Conservation (phyloP, 208 protist genomes). For the Porcisia hertigi region DNA sequence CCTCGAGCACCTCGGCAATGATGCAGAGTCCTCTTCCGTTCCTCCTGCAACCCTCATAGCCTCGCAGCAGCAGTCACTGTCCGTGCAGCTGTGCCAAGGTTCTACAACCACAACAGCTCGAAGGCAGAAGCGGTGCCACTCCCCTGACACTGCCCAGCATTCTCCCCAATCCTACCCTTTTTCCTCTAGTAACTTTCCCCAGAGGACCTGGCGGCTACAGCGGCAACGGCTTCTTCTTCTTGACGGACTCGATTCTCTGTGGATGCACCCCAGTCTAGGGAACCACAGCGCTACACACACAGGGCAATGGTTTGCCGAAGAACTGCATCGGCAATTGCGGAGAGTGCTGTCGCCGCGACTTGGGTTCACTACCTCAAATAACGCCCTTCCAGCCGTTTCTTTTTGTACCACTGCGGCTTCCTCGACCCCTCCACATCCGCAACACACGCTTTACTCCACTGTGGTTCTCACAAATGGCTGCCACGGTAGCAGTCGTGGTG, state of each 20-base stretch:
- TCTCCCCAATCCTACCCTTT: neutral
- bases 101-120: neutral
- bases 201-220: slow-evolving; percentile 15
- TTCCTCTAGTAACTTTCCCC: neutral
- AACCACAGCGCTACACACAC: slow-evolving; percentile 33
- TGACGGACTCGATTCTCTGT: slow-evolving; percentile 25
- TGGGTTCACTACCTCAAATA: neutral
- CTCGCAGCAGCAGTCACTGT: neutral
- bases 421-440: neutral
- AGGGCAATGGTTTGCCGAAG: slow-evolving; percentile 34
- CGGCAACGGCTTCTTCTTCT: slow-evolving; percentile 23
- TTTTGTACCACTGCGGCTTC: neutral
- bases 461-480: slow-evolving; percentile 27
- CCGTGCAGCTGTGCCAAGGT: neutral
- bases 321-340: slow-evolving; percentile 45
- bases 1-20: slow-evolving; percentile 14
- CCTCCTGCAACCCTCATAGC: neutral
- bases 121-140: neutral
- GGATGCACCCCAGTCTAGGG: slow-evolving; percentile 26
- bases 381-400: neutral
- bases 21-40: neutral
- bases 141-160: neutral
- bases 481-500: slow-evolving; percentile 5
- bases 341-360: slow-evolving; percentile 22
- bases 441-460: slow-evolving; percentile 7